Evolutionary conservation across 441 rosid species (phyloP).

Genomic region (Euphorbia celastroides): DNA sequence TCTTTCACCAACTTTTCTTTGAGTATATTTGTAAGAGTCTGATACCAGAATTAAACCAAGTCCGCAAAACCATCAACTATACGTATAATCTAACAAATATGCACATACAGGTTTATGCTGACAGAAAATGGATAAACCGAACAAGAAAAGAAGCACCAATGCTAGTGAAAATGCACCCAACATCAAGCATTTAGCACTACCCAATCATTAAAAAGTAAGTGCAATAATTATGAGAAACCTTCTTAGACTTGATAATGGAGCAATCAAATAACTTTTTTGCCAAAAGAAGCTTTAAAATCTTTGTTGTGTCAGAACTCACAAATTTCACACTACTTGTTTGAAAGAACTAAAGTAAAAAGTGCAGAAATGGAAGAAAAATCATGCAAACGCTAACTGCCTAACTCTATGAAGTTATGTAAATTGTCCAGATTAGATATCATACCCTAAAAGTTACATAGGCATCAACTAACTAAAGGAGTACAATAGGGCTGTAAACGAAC

Average conservation of each 20-base stretch:
- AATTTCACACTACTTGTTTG: neutral
- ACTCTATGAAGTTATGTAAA: neutral
- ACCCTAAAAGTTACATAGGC: neutral
- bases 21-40: constrained; percentile 66
- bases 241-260: neutral
- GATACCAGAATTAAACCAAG: constrained; percentile 22
- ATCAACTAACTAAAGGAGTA: too few species aligned
- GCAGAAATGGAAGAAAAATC: neutral
- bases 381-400: neutral
- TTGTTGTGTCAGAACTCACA: too few species aligned
- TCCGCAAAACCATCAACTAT: constrained; percentile 2
- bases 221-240: neutral
- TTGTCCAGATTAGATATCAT: neutral
- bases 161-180: constrained; percentile 1
- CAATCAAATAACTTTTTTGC: neutral
- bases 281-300: neutral
- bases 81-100: constrained; percentile 1
- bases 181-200: neutral
- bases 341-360: neutral
- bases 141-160: constrained; percentile 7
- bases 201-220: neutral
- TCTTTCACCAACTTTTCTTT: constrained; percentile 69
- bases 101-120: neutral
- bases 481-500: too few species aligned
- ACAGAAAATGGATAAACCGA: neutral